Evolutionary conservation across 1,284 basidiomycete species (phyloP).

Genomic region (Mycosarcoma mackinlayi): DNA sequence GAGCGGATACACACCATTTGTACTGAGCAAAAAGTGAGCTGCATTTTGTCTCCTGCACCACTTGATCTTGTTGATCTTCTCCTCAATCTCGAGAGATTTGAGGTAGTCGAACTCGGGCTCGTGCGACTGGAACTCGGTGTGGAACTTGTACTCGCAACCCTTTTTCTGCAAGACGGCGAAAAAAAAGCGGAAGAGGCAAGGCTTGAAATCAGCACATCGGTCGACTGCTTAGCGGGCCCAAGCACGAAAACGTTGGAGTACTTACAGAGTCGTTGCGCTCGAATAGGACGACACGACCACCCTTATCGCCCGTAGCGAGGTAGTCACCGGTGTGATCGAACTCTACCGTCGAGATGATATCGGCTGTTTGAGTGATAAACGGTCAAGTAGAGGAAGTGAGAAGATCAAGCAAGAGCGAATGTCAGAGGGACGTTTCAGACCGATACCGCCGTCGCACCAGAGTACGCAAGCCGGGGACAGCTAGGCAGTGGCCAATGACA

Average conservation of each 20-base stretch:
- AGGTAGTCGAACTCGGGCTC: constrained; percentile 99
- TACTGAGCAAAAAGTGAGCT: constrained; percentile 95
- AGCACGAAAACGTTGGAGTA: constrained; percentile 40
- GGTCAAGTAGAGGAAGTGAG: background rate
- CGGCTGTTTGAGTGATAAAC: constrained; percentile 77
- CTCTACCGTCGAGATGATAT: constrained; percentile 83
- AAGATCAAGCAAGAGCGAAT: background rate
- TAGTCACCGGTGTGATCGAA: constrained; percentile 99
- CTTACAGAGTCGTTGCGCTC: constrained; percentile 96
- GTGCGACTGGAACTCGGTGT: constrained; percentile 99
- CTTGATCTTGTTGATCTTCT: constrained; percentile 99
- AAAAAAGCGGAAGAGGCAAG: background rate
- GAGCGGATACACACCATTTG: constrained; percentile 73
- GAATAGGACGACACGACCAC: constrained; percentile 95
- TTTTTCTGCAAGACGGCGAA: constrained; percentile 77
- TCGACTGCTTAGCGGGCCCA: background rate
- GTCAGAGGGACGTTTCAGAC: background rate
- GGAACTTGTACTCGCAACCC: constrained; percentile 99
- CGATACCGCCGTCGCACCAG: no score
- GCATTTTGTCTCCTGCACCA: constrained; percentile 99
- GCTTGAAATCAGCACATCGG: background rate
- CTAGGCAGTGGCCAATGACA: no score
- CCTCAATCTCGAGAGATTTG: constrained; percentile 99
- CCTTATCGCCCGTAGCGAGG: constrained; percentile 99
- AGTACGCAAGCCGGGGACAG: no score